These are phyloP conservation scores for Phytophthora multivora DNA, from an alignment of 352 stramenopile species.

Conservation along the genomic window DNA sequence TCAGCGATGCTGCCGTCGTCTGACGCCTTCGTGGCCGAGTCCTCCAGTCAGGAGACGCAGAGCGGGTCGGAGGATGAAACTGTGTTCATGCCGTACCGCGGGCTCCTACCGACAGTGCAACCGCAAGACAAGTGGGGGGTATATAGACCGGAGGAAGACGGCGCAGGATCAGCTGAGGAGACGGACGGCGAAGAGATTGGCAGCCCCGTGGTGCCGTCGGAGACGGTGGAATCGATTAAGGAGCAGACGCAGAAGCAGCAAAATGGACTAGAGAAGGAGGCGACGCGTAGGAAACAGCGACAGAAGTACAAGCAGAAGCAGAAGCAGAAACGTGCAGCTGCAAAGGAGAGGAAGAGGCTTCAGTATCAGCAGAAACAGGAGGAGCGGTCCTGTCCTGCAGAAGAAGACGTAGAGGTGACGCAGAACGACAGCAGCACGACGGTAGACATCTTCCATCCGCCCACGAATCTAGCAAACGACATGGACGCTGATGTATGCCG, in stretches of 20 bases:
- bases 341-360: slow-evolving; percentile 26
- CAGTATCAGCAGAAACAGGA: slow-evolving; percentile 23
- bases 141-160: slow-evolving; percentile 15
- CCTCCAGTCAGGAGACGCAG: slow-evolving; percentile 77
- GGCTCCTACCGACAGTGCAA: slow-evolving; percentile 18
- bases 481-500: slow-evolving; percentile 57
- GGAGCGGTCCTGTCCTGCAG: slow-evolving; percentile 4
- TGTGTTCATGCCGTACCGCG: slow-evolving; percentile 38
- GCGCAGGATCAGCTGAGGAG: slow-evolving; percentile 2
- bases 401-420: slow-evolving; percentile 8
- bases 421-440: slow-evolving; percentile 16
- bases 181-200: slow-evolving; percentile 11
- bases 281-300: slow-evolving; percentile 21
- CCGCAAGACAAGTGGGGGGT: slow-evolving; percentile 18
- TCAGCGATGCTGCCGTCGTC: neutral
- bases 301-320: slow-evolving; percentile 40
- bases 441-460: slow-evolving; percentile 49
- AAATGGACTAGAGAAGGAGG: slow-evolving; percentile 16
- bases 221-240: slow-evolving; percentile 6
- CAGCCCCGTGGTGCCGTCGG: slow-evolving; percentile 20
- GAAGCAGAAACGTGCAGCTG: slow-evolving; percentile 24
- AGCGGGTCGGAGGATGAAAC: slow-evolving; percentile 65
- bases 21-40: slow-evolving; percentile 35
- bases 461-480: slow-evolving; percentile 41
- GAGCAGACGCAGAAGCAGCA: neutral